Evolutionary conservation across 169 alveolate genomes (phyloP).

Genomic region (Cryptosporidium sp.): DNA sequence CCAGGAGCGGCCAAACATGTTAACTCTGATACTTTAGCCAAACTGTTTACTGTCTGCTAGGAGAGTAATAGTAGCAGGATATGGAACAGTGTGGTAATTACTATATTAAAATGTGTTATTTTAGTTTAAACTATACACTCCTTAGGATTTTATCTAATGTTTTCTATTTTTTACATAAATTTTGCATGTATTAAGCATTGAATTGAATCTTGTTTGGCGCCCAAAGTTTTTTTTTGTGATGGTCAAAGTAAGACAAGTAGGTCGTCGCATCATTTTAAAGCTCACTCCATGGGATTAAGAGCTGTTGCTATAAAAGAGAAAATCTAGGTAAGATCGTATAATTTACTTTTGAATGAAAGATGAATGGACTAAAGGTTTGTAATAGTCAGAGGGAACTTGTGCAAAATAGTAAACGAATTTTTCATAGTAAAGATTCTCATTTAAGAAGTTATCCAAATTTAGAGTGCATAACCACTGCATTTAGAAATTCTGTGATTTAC

Average conservation of each 20-base stretch:
- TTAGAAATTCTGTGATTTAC: conserved; percentile 3
- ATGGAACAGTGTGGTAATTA: not conserved
- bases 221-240: not conserved
- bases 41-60: conserved; percentile 61
- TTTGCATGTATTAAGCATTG: not conserved
- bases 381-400: not conserved
- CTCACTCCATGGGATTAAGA: not conserved
- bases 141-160: not conserved
- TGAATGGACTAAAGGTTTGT: conserved; percentile 2
- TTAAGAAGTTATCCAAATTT: not conserved
- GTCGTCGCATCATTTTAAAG: not conserved
- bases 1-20: conserved; percentile 72
- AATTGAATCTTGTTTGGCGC: conserved; percentile 5
- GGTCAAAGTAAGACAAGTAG: not conserved
- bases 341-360: not conserved
- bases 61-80: not conserved
- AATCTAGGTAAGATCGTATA: not conserved
- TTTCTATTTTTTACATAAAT: not conserved
- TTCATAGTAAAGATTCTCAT: not conserved
- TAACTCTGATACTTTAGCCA: conserved; percentile 68
- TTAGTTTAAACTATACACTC: not conserved
- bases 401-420: not conserved
- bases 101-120: not conserved
- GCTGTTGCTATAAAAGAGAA: not conserved
- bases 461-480: not conserved